Base-by-base conservation (phyloP, 768 basidiomycete species). In the Lactifluus subvellereus region DNA sequence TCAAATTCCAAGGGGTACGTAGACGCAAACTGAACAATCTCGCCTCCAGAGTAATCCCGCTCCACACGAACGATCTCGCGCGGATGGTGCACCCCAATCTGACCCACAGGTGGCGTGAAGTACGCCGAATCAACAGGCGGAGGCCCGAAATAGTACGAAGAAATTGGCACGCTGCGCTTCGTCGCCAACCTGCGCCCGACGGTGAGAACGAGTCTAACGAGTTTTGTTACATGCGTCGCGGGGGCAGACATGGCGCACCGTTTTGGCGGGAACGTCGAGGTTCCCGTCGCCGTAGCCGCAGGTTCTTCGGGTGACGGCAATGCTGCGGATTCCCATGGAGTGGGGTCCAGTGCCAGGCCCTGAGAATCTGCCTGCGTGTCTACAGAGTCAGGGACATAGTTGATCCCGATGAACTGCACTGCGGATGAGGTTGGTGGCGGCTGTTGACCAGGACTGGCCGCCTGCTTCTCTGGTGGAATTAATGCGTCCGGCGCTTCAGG, bases 1-100 rank as follows among this genome's bases (percentile, higher is more conserved):
- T 98, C 95, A 6, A 99, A 79, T 73, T 99, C 97, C 47, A 95
- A 76, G 1, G 93, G 94, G 74, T 89, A 99, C 66, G 87, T 84
- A 0, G 92, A 82, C 38, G 91, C 82, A 73, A 99, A 97, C 75
- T 98, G 96, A 35, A 86, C 82, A 7, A 95, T 78, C 72, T 98
- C 96, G 2, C 96, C 97, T 0, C 87, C 86, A 14, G 79, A 83
- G 72, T 97, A 99, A 73, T 99, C 97, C 57, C 97, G 77, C 74
- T 98, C 96, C 47, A 99, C 78, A 50, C 96, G 80, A 56, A 99
- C 77, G 61, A 99, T 84, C 76, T 98, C 96, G 57, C 95, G 85
- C 16, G 96, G 95, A 68, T 91, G 86, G 71, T 97, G 91, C 27
- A 87, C 75, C 3, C 94, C 95, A 61, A 98, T 88, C 56, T 87